phyloP scores from a whole-genome alignment of 352 stramenopile genomes.

The Phytophthora constricta region DNA sequence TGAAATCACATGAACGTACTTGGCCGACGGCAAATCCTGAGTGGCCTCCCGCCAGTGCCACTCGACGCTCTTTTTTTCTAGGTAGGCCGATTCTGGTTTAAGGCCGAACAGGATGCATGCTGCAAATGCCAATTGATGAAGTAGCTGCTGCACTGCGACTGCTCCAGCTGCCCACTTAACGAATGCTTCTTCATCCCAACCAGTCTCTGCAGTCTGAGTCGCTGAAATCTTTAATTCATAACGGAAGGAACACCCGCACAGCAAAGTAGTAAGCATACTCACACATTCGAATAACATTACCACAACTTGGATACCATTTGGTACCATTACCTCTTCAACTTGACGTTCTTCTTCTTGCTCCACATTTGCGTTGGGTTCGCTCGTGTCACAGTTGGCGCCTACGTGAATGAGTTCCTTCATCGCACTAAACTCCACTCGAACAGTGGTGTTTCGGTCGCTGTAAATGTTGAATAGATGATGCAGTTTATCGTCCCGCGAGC shows the following conservation, averaged over 20 bases:
- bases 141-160: slow-evolving; percentile 51
- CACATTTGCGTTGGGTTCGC: slow-evolving; percentile 26
- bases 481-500: slow-evolving; percentile 45
- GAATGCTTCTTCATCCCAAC: slow-evolving; percentile 58
- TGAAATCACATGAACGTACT: slow-evolving; percentile 38
- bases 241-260: not conserved
- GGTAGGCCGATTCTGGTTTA: slow-evolving; percentile 65
- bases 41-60: slow-evolving; percentile 75
- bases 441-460: slow-evolving; percentile 37
- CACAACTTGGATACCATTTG: not conserved
- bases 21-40: slow-evolving; percentile 52
- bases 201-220: slow-evolving; percentile 42
- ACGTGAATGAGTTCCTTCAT: slow-evolving; percentile 57
- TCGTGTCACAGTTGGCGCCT: slow-evolving; percentile 32
- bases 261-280: not conserved
- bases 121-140: slow-evolving; percentile 78
- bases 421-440: slow-evolving; percentile 39
- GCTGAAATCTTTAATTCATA: slow-evolving; percentile 40
- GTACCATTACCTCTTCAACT: slow-evolving; percentile 44
- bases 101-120: slow-evolving; percentile 80
- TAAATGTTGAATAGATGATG: slow-evolving; percentile 69
- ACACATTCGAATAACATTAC: not conserved
- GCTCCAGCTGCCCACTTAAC: slow-evolving; percentile 53
- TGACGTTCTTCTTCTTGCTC: slow-evolving; percentile 46
- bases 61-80: slow-evolving; percentile 78